Evolutionary conservation across 2,329 filamentous ascomycete species (phyloP).

Genomic region (Ascochyta fabae): DNA sequence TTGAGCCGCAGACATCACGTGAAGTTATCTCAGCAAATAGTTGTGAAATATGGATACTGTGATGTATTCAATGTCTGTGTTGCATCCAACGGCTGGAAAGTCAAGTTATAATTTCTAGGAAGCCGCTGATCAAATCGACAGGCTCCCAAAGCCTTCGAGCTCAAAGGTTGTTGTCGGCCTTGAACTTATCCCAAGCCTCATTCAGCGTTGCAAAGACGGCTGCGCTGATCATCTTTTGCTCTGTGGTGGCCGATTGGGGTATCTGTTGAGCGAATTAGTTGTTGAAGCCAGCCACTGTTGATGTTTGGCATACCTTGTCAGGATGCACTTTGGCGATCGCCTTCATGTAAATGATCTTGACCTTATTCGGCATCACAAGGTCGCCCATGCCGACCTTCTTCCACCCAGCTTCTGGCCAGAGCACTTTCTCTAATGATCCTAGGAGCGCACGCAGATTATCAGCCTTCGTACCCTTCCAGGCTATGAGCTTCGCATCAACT

Average conservation of each 20-base stretch:
- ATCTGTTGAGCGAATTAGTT: constrained; percentile 51
- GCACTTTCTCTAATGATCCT: constrained; percentile 82
- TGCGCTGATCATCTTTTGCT: constrained; percentile 71
- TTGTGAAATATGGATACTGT: background rate
- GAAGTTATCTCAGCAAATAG: background rate
- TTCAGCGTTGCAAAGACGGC: constrained; percentile 70
- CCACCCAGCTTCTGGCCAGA: constrained; percentile 94
- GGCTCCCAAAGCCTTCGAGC: too few species aligned
- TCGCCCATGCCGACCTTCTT: constrained; percentile 96
- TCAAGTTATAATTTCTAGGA: background rate
- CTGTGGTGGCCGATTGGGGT: constrained; percentile 67
- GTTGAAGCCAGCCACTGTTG: background rate
- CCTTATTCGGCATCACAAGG: constrained; percentile 88
- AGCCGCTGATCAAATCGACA: background rate
- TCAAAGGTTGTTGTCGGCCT: constrained; percentile 60
- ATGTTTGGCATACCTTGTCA: constrained; percentile 75
- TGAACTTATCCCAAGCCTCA: constrained; percentile 74
- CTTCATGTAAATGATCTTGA: constrained; percentile 99
- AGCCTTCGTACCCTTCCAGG: constrained; percentile 89
- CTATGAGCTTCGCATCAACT: constrained; percentile 78
- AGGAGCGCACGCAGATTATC: constrained; percentile 90
- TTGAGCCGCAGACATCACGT: constrained; percentile 25
- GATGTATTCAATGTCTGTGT: background rate
- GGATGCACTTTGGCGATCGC: constrained; percentile 98
- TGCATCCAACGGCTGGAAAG: background rate